Conservation (phyloP, 495 filamentous ascomycete species). For the Friedmanniomyces simplex region DNA sequence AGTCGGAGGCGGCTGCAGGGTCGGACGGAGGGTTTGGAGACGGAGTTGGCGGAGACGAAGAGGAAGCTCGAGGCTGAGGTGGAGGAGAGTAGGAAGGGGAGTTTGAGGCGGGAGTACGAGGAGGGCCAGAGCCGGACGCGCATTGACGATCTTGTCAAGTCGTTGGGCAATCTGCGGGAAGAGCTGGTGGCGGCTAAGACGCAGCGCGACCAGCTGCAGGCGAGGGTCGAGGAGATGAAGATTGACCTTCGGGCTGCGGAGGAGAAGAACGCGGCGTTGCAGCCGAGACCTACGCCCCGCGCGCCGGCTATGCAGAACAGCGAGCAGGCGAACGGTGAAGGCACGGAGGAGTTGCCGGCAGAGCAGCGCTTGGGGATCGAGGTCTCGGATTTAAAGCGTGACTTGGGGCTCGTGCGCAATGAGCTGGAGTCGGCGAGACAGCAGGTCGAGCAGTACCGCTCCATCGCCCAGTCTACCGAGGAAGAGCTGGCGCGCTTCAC, state of each 20-base stretch:
- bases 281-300: conserved; percentile 56
- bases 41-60: conserved; percentile 66
- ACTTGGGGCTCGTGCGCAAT: conserved; percentile 60
- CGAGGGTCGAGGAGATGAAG: conserved; percentile 74
- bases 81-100: conserved; percentile 68
- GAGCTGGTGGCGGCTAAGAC: conserved; percentile 76
- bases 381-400: conserved; percentile 70
- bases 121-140: conserved; percentile 50
- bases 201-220: conserved; percentile 74
- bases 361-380: conserved; percentile 79
- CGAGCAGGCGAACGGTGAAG: conserved; percentile 14
- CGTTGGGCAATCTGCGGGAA: conserved; percentile 65
- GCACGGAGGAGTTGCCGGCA: conserved; percentile 45
- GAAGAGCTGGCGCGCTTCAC: conserved; percentile 72
- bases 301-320: conserved; percentile 28
- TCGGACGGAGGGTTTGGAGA: conserved; percentile 64
- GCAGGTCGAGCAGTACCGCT: conserved; percentile 76
- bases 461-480: conserved; percentile 76
- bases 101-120: conserved; percentile 79
- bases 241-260: conserved; percentile 81
- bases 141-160: conserved; percentile 80
- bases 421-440: conserved; percentile 70
- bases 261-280: conserved; percentile 69
- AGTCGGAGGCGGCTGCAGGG: conserved; percentile 63
- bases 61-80: conserved; percentile 73